Base-by-base conservation (phyloP, 2,329 filamentous ascomycete genomes). In the Fonsecaea multimorphosa region DNA sequence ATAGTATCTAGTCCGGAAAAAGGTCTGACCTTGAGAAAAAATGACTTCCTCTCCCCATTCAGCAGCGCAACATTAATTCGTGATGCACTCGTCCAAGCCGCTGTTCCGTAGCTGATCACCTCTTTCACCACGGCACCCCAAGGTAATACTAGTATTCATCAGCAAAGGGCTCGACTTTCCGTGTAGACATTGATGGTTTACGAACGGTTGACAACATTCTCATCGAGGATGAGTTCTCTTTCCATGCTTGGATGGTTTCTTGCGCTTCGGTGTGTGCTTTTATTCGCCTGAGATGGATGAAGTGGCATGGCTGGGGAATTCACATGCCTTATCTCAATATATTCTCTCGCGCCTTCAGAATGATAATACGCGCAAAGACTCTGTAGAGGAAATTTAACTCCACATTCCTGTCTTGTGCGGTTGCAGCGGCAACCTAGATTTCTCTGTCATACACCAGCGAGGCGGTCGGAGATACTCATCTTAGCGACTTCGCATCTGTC, bases 21-120 rank as follows among this genome's bases (percentile, higher is more conserved):
- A 24, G 27, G 1, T 9, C 14, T 36, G 32, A 68, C 66, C 63
- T 68, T 68, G 27, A 68, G 55, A 34, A 68, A 68, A 44, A 63
- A 68, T 9, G 63, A 63, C 38, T 55, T 52, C 9, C 14, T 7
- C 44, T 51, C 24, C 1, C 63, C 66, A 53, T 61, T 34, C 22
- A 19, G 16, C 7, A 66, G 29, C 24, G 24, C 38, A 16, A 68
- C 54, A 32, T 44, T 40, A 24, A 68, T 51, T 34, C 63, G 49
- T 7, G 52, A 34, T 2, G 65, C 58, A n/a, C 46, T 31, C 8
- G 65, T 68, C 65, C 65, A 68, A 16, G 62, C 58, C 1, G 54
- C 63, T 9, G 66, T 66, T 40, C 66, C 56, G n/a, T 60, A 66
- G n/a, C 27, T 55, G 38, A 34, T 36, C 12, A 61, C 62, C 16